Conservation (phyloP, 331 rosid genomes). For the Malus hybrid region DNA sequence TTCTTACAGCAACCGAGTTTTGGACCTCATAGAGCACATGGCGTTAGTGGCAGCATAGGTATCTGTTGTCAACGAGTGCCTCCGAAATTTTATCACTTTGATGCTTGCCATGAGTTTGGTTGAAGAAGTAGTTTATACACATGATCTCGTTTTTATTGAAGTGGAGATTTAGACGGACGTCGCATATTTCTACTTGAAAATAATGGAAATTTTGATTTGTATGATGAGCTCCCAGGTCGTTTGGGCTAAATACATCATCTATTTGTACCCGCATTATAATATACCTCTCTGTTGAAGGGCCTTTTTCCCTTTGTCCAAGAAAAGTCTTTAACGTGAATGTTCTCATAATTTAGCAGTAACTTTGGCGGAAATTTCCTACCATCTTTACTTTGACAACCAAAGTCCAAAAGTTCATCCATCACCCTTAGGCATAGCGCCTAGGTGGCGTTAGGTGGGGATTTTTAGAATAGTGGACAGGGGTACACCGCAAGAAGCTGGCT, state of each 20-base stretch:
- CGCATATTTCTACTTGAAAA: background rate
- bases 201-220: conserved; percentile 7
- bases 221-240: background rate
- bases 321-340: background rate
- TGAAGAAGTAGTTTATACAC: conserved; percentile 20
- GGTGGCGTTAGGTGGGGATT: rapidly evolving
- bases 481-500: too few species aligned
- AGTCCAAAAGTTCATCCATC: too few species aligned
- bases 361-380: too few species aligned
- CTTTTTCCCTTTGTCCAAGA: background rate
- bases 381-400: too few species aligned
- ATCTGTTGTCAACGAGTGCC: background rate
- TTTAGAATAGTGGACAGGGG: too few species aligned
- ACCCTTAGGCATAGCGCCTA: too few species aligned
- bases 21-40: conserved; percentile 97
- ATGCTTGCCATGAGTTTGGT: conserved; percentile 16
- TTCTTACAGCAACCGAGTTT: conserved; percentile 69
- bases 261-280: background rate
- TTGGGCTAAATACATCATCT: background rate
- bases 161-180: background rate
- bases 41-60: conserved; percentile 61
- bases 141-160: background rate
- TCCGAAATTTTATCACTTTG: conserved; percentile 13
- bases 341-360: too few species aligned
- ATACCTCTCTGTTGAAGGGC: background rate